A percentile compares a stretch with the other conserved stretches of the same genome.
phyloP scores from a whole-genome alignment of 345 rosid species.

The Populus pruinosa region DNA sequence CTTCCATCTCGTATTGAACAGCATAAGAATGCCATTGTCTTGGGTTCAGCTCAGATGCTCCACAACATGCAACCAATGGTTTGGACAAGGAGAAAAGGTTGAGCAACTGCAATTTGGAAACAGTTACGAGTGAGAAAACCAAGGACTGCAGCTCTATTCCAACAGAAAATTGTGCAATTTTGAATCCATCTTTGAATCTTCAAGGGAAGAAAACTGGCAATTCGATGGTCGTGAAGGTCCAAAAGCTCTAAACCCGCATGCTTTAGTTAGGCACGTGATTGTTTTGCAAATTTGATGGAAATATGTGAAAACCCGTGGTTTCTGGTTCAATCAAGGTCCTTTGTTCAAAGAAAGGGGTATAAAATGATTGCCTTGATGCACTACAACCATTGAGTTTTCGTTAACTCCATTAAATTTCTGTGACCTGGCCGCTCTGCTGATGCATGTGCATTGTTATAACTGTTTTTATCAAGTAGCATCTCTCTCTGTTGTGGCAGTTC shows the following conservation, averaged over 20 bases:
- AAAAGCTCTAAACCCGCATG: conserved; percentile 6
- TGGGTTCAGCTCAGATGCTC: conserved; percentile 12
- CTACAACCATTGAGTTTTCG: background rate
- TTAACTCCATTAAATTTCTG: background rate
- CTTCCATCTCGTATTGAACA: conserved; percentile 26
- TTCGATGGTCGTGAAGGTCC: conserved; percentile 33
- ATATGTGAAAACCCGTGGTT: background rate
- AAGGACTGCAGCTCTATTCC: conserved; percentile 20
- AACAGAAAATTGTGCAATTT: conserved; percentile 8
- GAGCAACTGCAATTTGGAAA: conserved; percentile 3
- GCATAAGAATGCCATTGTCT: conserved; percentile 14
- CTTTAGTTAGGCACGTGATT: conserved; percentile 2
- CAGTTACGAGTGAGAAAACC: conserved; percentile 18
- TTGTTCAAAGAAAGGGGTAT: background rate
- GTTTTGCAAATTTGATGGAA: background rate
- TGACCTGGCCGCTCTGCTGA: background rate
- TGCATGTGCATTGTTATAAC: background rate
- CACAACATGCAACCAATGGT: background rate
- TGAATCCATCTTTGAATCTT: conserved; percentile 24
- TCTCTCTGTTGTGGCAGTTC: conserved; percentile 1
- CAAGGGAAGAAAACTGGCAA: conserved; percentile 26
- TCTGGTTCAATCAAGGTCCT: background rate
- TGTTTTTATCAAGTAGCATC: background rate
- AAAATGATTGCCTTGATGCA: background rate
- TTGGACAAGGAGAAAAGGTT: conserved; percentile 11